These are phyloP conservation scores for Beauveria sp. DNA, from an alignment of 2,329 filamentous ascomycete species.

Conservation along the genomic window DNA sequence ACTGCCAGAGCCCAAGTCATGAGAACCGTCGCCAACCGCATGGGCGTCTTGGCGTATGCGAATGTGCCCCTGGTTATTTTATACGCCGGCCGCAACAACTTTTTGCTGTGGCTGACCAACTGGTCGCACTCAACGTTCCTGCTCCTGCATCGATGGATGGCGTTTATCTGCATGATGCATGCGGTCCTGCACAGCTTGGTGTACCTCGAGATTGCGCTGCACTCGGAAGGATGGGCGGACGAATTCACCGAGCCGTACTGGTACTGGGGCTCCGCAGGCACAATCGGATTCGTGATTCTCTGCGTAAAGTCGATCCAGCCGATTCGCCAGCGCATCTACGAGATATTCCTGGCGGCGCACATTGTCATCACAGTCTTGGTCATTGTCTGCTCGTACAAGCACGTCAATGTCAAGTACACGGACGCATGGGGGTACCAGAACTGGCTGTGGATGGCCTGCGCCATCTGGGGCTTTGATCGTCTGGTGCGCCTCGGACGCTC, in stretches of 20 bases:
- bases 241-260: slow-evolving; percentile 29
- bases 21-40: slow-evolving; percentile 30
- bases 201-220: slow-evolving; percentile 27
- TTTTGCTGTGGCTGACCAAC: slow-evolving; percentile 39
- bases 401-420: slow-evolving; percentile 29
- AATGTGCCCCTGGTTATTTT: slow-evolving; percentile 35
- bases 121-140: slow-evolving; percentile 39
- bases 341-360: slow-evolving; percentile 37
- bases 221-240: slow-evolving; percentile 19
- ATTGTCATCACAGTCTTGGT: slow-evolving; percentile 32
- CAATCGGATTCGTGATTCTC: slow-evolving; percentile 24
- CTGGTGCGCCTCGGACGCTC: slow-evolving; percentile 17
- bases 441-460: slow-evolving; percentile 22
- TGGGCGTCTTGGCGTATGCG: slow-evolving; percentile 32
- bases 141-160: slow-evolving; percentile 40
- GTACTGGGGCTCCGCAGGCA: slow-evolving; percentile 36
- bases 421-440: slow-evolving; percentile 35
- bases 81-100: slow-evolving; percentile 38
- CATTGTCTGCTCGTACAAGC: slow-evolving; percentile 35
- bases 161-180: slow-evolving; percentile 36
- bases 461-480: slow-evolving; percentile 24
- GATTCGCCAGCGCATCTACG: slow-evolving; percentile 31
- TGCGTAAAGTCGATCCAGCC: slow-evolving; percentile 26
- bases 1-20: slow-evolving; percentile 21
- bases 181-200: slow-evolving; percentile 39